Conservation (phyloP, 1,284 basidiomycete species). For the Apiotrichum siamense region DNA sequence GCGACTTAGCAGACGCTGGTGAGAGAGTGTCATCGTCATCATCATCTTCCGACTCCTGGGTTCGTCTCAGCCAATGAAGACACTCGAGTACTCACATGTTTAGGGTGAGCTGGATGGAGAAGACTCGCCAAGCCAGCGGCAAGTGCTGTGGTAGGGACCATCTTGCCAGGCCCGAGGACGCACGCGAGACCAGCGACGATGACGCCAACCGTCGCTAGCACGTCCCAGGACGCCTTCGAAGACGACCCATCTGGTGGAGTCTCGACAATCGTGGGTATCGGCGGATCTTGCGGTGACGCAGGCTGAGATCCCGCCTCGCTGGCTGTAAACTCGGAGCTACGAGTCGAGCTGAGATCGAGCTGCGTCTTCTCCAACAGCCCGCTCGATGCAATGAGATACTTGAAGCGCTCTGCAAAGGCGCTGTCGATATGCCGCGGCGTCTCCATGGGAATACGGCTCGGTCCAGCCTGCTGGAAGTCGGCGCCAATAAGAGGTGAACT, state of each 20-base stretch:
- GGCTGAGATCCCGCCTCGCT: not conserved
- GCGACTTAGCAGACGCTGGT: too few species aligned
- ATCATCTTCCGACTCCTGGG: not conserved
- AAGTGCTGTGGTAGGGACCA: constrained; percentile 4
- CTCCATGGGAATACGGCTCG: not conserved
- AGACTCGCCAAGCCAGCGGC: constrained; percentile 7
- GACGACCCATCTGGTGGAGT: not conserved
- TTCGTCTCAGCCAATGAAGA: not conserved
- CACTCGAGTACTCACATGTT: not conserved
- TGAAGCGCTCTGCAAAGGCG: constrained; percentile 38
- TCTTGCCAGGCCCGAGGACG: constrained; percentile 1
- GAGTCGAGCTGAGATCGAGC: not conserved
- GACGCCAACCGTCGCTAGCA: not conserved
- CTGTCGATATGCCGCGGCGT: constrained; percentile 4
- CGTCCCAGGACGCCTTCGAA: not conserved
- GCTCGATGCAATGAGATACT: constrained; percentile 38
- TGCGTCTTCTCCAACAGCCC: constrained; percentile 33
- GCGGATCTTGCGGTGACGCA: not conserved
- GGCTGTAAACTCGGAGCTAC: not conserved
- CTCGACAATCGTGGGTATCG: not conserved
- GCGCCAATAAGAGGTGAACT: not conserved
- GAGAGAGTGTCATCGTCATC: not conserved
- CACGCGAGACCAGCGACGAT: not conserved
- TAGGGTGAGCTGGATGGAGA: not conserved
- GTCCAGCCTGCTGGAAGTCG: not conserved